These are phyloP conservation scores for Hymenoscyphus infarciens DNA, from an alignment of 2,329 filamentous ascomycete species.

Conservation along the genomic window DNA sequence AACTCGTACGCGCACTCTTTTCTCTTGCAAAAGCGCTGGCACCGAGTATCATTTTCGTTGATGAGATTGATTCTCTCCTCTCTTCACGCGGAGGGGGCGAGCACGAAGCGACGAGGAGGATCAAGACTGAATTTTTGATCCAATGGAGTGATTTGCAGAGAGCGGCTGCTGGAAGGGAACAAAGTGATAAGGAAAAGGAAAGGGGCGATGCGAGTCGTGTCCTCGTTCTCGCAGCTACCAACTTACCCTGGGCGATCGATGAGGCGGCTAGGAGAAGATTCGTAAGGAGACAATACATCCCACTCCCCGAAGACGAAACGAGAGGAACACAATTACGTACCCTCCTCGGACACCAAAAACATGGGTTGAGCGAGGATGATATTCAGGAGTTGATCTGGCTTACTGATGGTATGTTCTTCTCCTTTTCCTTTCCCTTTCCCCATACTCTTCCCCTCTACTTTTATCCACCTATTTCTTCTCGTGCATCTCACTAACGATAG, in stretches of 20 bases:
- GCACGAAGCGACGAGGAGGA: conserved; percentile 86
- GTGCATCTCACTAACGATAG: too few species aligned
- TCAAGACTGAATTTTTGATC: conserved; percentile 97
- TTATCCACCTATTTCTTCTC: too few species aligned
- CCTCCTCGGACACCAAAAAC: conserved; percentile 78
- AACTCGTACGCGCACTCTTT: conserved; percentile 90
- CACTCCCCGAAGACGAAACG: conserved; percentile 80
- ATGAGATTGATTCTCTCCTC: conserved; percentile 93
- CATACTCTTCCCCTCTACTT: too few species aligned
- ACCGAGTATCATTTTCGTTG: conserved; percentile 96
- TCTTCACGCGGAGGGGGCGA: conserved; percentile 82
- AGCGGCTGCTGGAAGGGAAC: conserved; percentile 82
- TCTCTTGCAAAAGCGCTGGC: conserved; percentile 82
- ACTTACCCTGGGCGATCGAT: conserved; percentile 96
- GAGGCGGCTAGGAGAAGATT: conserved; percentile 89
- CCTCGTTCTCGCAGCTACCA: conserved; percentile 90
- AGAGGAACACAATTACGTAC: conserved; percentile 74
- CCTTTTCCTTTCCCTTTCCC: neutral
- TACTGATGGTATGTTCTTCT: conserved; percentile 54
- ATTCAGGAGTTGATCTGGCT: conserved; percentile 70
- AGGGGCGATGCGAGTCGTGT: conserved; percentile 82
- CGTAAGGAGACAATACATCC: conserved; percentile 92
- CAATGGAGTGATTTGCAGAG: conserved; percentile 94
- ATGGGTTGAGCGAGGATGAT: conserved; percentile 61
- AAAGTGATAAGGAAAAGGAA: conserved; percentile 61